A percentile compares a stretch with the other conserved stretches of the same genome.
Evolutionary conservation across 2,329 filamentous ascomycete species (phyloP).

Genomic region (Hypoxylon rubiginosum): DNA sequence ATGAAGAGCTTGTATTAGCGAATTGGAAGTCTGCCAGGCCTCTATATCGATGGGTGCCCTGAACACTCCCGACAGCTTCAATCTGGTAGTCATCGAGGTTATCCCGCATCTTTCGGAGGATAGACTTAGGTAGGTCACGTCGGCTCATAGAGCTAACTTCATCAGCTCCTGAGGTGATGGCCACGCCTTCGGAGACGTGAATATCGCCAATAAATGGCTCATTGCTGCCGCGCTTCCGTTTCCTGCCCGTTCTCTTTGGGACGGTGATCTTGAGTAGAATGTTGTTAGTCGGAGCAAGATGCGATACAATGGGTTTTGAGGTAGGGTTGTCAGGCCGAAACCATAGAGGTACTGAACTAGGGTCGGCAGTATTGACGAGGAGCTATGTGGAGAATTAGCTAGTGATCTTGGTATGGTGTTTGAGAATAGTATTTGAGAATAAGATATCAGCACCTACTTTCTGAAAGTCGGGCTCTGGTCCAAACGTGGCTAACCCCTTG

Average conservation of each 20-base stretch:
- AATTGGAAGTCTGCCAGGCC: slow-evolving; percentile 89
- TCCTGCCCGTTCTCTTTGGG: slow-evolving; percentile 87
- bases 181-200: slow-evolving; percentile 49
- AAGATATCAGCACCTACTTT: slow-evolving; percentile 48
- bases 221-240: slow-evolving; percentile 82
- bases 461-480: slow-evolving; percentile 55
- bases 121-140: slow-evolving; percentile 65
- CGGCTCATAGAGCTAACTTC: slow-evolving; percentile 60
- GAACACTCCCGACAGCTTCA: slow-evolving; percentile 78
- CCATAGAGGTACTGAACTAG: slow-evolving; percentile 74
- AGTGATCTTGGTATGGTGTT: slow-evolving; percentile 5
- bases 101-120: slow-evolving; percentile 77
- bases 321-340: slow-evolving; percentile 84
- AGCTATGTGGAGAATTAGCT: slow-evolving; percentile 41
- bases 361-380: slow-evolving; percentile 50
- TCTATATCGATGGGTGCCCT: slow-evolving; percentile 88
- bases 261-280: slow-evolving; percentile 88
- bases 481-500: slow-evolving; percentile 59
- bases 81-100: slow-evolving; percentile 76
- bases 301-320: slow-evolving; percentile 82
- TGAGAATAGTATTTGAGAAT: too few species aligned
- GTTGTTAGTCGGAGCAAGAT: slow-evolving; percentile 82
- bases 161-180: slow-evolving; percentile 36
- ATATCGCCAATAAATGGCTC: slow-evolving; percentile 70
- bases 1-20: slow-evolving; percentile 75